Evolutionary conservation across 2,329 filamentous ascomycete species (phyloP).

Genomic region (Sarocladium strictum): DNA sequence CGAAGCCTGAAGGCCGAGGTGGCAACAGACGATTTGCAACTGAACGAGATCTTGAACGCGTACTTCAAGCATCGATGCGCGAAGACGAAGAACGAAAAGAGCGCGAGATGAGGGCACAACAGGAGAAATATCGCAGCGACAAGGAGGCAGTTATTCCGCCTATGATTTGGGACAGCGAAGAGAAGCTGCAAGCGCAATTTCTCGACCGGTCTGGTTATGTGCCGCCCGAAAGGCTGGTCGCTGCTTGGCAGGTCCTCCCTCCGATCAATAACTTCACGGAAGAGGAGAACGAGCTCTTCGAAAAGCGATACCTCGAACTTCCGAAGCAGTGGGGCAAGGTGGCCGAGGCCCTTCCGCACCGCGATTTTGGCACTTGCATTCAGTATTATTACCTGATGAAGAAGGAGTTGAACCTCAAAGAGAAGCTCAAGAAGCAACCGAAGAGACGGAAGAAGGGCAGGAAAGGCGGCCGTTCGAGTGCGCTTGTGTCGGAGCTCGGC

Average conservation of each 20-base stretch:
- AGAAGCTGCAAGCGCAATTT: slow-evolving; percentile 53
- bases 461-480: slow-evolving; percentile 55
- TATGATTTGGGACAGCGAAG: slow-evolving; percentile 59
- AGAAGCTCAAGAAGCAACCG: slow-evolving; percentile 62
- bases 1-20: slow-evolving; percentile 51
- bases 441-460: slow-evolving; percentile 52
- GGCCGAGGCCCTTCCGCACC: slow-evolving; percentile 58
- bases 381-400: slow-evolving; percentile 82
- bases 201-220: slow-evolving; percentile 61
- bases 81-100: slow-evolving; percentile 67
- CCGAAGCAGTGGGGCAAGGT: slow-evolving; percentile 82
- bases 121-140: slow-evolving; percentile 66
- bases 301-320: slow-evolving; percentile 66
- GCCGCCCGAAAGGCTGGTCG: slow-evolving; percentile 59
- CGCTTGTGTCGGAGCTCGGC: slow-evolving; percentile 60
- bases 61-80: slow-evolving; percentile 64
- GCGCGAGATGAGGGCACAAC: slow-evolving; percentile 56
- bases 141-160: slow-evolving; percentile 71
- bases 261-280: slow-evolving; percentile 69
- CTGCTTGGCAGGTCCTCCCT: slow-evolving; percentile 65
- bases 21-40: slow-evolving; percentile 56
- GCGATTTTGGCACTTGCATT: slow-evolving; percentile 74
- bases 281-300: slow-evolving; percentile 64
- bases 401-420: slow-evolving; percentile 69
- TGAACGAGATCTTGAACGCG: slow-evolving; percentile 67